Conservation (phyloP, 331 rosid species). For the Quercus tomentella region DNA sequence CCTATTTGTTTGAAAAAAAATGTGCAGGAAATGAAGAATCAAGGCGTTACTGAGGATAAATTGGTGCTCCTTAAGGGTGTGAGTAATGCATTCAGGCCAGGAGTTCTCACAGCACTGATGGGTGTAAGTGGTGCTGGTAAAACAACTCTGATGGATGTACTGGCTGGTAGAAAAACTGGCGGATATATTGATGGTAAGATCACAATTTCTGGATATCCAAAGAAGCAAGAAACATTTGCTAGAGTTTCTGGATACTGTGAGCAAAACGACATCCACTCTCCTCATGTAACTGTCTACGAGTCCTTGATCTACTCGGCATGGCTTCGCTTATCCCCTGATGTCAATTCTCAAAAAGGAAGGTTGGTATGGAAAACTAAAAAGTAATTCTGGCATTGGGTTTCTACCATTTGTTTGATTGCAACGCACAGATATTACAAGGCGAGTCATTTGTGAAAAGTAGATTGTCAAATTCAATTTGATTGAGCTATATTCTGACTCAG, state of each 20-base stretch:
- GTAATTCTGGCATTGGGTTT: not conserved
- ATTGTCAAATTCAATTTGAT: too few species aligned
- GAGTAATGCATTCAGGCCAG: slow-evolving; percentile 79
- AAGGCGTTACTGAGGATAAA: slow-evolving; percentile 54
- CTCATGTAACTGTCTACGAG: slow-evolving; percentile 79
- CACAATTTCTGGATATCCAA: slow-evolving; percentile 73
- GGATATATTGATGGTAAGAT: slow-evolving; percentile 72
- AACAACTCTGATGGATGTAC: slow-evolving; percentile 84
- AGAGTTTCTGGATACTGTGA: slow-evolving; percentile 79
- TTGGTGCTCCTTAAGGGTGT: slow-evolving; percentile 63
- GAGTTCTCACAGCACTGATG: slow-evolving; percentile 88
- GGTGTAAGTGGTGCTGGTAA: slow-evolving; percentile 92
- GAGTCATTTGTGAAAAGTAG: too few species aligned
- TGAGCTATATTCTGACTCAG: too few species aligned
- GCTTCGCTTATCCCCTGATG: slow-evolving; percentile 65
- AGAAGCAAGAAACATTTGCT: slow-evolving; percentile 77
- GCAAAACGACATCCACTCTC: slow-evolving; percentile 85
- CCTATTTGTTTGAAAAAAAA: not conserved
- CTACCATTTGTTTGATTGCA: not conserved
- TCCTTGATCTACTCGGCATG: slow-evolving; percentile 77
- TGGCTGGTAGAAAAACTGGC: slow-evolving; percentile 82
- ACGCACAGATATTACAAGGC: too few species aligned
- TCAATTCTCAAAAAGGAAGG: slow-evolving; percentile 53
- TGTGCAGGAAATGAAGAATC: slow-evolving; percentile 69
- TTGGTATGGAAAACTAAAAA: slow-evolving; percentile 17